Conservation (phyloP, 495 filamentous ascomycete species). For the Wilcoxina mikolae region DNA sequence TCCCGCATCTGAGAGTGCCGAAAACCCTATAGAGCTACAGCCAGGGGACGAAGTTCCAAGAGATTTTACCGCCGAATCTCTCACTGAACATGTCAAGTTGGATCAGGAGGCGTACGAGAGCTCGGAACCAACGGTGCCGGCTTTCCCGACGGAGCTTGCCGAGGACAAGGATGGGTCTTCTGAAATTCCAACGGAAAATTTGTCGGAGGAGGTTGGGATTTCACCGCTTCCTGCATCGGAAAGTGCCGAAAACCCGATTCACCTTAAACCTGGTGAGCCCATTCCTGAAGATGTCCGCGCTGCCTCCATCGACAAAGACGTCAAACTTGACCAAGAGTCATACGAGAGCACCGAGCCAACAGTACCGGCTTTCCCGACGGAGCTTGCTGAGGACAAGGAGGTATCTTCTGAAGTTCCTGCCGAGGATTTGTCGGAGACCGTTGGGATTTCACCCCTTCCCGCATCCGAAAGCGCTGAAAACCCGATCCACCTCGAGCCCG, state of each 20-base stretch:
- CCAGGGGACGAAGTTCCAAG: slow-evolving; percentile 46
- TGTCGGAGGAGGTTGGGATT: slow-evolving; percentile 46
- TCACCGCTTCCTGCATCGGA: slow-evolving; percentile 64
- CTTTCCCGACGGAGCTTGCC: not conserved
- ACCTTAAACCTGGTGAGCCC: slow-evolving; percentile 59
- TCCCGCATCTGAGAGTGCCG: slow-evolving; percentile 11
- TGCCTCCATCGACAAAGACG: slow-evolving; percentile 43
- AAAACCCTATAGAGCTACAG: slow-evolving; percentile 61
- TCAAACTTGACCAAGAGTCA: slow-evolving; percentile 64
- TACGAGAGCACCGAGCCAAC: slow-evolving; percentile 57
- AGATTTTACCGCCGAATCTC: slow-evolving; percentile 31
- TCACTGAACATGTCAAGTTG: slow-evolving; percentile 47
- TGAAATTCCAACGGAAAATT: not conserved
- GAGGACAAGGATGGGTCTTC: not conserved
- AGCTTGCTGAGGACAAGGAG: not conserved
- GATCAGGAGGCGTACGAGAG: slow-evolving; percentile 74
- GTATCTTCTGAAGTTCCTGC: not conserved
- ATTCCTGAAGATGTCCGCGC: slow-evolving; percentile 45
- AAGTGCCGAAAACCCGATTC: slow-evolving; percentile 65
- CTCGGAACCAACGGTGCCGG: slow-evolving; percentile 35
- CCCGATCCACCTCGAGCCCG: slow-evolving; percentile 60
- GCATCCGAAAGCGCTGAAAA: slow-evolving; percentile 36
- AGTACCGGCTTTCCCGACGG: not conserved
- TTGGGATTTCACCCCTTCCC: slow-evolving; percentile 58
- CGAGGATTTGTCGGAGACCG: slow-evolving; percentile 28